Evolutionary conservation across 495 filamentous ascomycete genomes (phyloP).

Genomic region (Talaromyces nanjingensis): DNA sequence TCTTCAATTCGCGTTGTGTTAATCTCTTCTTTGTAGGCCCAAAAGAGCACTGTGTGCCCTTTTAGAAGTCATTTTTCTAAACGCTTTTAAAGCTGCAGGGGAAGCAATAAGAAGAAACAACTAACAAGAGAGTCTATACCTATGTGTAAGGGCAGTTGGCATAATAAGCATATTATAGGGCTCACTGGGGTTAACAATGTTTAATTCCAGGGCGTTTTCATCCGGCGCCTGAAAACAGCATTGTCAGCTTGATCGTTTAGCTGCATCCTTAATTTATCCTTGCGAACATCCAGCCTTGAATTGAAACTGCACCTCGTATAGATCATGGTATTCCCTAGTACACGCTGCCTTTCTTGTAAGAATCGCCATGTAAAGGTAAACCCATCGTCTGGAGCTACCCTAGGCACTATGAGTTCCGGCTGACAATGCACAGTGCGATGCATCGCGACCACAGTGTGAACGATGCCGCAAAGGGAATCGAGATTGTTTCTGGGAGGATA

Average conservation of each 20-base stretch:
- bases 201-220: background rate
- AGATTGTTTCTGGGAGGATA: conserved; percentile 18
- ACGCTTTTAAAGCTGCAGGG: too few relatives aligned
- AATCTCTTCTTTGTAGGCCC: too few relatives aligned
- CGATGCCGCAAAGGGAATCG: conserved; percentile 22
- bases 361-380: conserved; percentile 12
- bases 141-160: too few relatives aligned
- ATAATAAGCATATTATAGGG: background rate
- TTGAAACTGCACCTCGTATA: too few relatives aligned
- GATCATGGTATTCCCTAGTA: conserved; percentile 14
- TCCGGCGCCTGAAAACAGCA: background rate
- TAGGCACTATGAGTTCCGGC: background rate
- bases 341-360: conserved; percentile 11
- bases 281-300: too few relatives aligned
- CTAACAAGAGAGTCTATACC: too few relatives aligned
- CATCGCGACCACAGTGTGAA: conserved; percentile 14
- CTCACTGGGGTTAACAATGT: background rate
- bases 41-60: too few relatives aligned
- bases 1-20: too few relatives aligned
- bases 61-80: too few relatives aligned
- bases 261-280: too few relatives aligned
- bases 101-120: too few relatives aligned
- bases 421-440: conserved; percentile 18
- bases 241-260: too few relatives aligned
- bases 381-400: background rate